Base-by-base conservation (phyloP, 2,329 filamentous ascomycete species). In the Ophiosphaerella korrae region DNA sequence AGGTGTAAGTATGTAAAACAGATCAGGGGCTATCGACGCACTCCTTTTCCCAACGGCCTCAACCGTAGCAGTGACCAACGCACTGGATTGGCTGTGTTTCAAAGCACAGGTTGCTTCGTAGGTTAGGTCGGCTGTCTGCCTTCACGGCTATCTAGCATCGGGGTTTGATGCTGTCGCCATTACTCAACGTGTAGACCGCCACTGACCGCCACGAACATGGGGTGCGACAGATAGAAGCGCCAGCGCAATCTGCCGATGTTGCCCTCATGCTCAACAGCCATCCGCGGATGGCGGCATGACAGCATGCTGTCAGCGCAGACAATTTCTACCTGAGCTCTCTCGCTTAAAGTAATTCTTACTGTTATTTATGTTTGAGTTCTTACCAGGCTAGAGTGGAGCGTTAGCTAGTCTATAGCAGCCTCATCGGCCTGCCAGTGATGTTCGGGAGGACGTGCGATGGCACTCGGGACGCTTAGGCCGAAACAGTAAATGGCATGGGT, bases 21-120 rank as follows among this genome's bases (percentile, higher is more conserved):
- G 26, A 11, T 6, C 26, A 29, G 26, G 26, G 26, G 26, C 18
- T 29, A 11, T 37, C 12, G n/a, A 14, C 46, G 42, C 48, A 42
- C 48, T 45, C 42, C 43, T 46, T 52, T 52, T 49, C 49, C 48
- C 44, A 46, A 44, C 40, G 36, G 35, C 42, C 44, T 41, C 38
- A 48, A 33, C 21, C 37, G 46, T 40, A 14, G 48, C 49, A 38
- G 45, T 37, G 42, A 49, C 48, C 46, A 52, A 37, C 45, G 24
- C 26, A 23, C 41, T 37, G 52, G 47, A 65, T 66, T 66, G 65
- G 65, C 39, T 57, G 66, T 60, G 66, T 66, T 57, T 63, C 60
- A 65, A 47, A 48, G 55, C 57, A 58, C 52, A 49, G 53, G 34
- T 55, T 48, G 21, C 57, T 57, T 45, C 43, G 48, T 51, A 42